Conservation (phyloP, 2,329 filamentous ascomycete species). For the Fusarium gaditjirri region DNA sequence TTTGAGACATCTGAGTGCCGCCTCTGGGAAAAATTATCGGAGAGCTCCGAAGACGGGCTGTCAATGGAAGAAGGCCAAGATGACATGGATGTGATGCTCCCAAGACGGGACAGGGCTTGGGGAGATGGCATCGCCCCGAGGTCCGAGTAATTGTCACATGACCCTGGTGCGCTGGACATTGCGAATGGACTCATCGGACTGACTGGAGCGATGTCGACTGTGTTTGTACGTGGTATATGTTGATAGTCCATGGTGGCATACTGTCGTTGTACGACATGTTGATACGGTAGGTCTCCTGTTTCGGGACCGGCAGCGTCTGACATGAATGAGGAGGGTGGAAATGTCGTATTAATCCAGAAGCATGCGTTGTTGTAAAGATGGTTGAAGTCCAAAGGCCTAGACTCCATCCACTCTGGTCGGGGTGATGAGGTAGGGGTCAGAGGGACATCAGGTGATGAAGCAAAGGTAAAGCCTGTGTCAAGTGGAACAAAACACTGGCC, state of each 20-base stretch:
- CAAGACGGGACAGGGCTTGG: constrained; percentile 51
- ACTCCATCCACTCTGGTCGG: background rate
- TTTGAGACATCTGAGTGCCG: constrained; percentile 47
- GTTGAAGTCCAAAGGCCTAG: background rate
- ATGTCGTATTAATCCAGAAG: background rate
- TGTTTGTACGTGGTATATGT: background rate
- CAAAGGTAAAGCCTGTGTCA: background rate
- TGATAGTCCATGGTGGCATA: background rate
- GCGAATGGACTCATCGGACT: background rate
- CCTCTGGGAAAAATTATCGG: constrained; percentile 50
- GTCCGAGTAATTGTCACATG: background rate
- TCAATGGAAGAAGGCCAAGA: constrained; percentile 53
- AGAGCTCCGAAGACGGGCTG: constrained; percentile 52
- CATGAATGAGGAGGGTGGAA: background rate
- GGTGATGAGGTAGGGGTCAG: background rate
- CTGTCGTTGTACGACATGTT: background rate
- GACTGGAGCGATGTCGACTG: background rate
- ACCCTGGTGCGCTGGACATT: background rate
- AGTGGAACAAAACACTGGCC: background rate
- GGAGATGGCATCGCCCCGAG: constrained; percentile 48
- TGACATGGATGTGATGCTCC: constrained; percentile 49
- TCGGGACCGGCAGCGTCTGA: background rate
- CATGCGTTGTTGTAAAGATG: background rate
- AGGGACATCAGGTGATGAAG: background rate
- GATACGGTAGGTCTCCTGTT: background rate